These are phyloP conservation scores for Leucosporidium creatinivorum DNA, from an alignment of 768 basidiomycete species.

Conservation along the genomic window DNA sequence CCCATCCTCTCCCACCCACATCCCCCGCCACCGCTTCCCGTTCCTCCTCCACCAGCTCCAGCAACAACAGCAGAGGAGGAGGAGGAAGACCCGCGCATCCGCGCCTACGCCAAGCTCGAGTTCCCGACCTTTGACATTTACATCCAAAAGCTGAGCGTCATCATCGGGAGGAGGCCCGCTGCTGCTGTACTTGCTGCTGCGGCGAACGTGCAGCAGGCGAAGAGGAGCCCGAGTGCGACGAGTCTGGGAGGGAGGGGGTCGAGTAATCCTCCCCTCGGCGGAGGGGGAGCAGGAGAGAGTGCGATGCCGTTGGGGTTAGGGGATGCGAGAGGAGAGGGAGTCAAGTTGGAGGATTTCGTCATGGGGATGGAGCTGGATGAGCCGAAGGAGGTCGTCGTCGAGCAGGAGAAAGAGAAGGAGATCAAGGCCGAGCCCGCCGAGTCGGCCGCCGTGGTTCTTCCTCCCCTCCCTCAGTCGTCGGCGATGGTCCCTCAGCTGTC, in stretches of 20 bases:
- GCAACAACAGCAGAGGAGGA: neutral
- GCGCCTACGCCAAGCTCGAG: slow-evolving; percentile 87
- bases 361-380: neutral
- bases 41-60: no score
- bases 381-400: neutral
- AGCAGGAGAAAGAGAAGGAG: neutral
- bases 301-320: neutral
- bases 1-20: neutral
- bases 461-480: no score
- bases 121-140: slow-evolving; percentile 94
- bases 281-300: neutral
- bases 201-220: neutral
- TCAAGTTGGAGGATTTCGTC: slow-evolving; percentile 8
- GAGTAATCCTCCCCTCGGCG: neutral
- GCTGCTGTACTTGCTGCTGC: neutral
- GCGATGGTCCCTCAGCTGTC: no score
- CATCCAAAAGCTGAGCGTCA: slow-evolving; percentile 87
- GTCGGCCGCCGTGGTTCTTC: no score
- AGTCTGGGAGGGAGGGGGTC: neutral
- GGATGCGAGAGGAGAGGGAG: neutral
- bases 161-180: slow-evolving; percentile 77
- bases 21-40: neutral
- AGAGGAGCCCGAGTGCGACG: no score
- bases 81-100: slow-evolving; percentile 35
- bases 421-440: slow-evolving; percentile 12